These are phyloP conservation scores for Parastagonospora avenae DNA, from an alignment of 2,329 filamentous ascomycete species.

Conservation along the genomic window DNA sequence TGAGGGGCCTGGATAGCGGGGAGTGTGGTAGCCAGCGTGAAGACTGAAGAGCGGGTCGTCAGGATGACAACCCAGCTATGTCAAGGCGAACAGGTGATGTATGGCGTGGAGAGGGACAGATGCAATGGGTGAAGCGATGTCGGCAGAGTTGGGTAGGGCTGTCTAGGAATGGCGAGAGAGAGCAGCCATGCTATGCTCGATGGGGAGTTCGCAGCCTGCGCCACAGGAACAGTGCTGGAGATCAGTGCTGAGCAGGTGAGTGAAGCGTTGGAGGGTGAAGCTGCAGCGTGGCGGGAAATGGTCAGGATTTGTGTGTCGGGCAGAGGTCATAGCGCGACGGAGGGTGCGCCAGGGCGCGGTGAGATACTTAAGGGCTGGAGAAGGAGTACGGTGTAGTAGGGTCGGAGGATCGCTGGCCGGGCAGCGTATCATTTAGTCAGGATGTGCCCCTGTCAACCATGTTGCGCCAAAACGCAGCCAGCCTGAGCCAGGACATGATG, in stretches of 20 bases:
- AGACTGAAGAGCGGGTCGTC: slow-evolving; percentile 24
- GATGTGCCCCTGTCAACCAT: slow-evolving; percentile 27
- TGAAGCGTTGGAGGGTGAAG: slow-evolving; percentile 17
- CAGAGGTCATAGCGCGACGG: slow-evolving; percentile 19
- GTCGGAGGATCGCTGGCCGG: slow-evolving; percentile 30
- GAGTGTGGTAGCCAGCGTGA: slow-evolving; percentile 47
- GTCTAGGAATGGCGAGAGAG: slow-evolving; percentile 22
- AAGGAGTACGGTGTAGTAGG: slow-evolving; percentile 38
- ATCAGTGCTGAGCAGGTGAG: slow-evolving; percentile 3
- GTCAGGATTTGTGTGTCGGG: slow-evolving; percentile 17
- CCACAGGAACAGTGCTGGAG: slow-evolving; percentile 14
- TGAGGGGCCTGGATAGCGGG: slow-evolving; percentile 41
- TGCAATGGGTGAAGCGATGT: slow-evolving; percentile 2
- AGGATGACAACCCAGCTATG: slow-evolving; percentile 32
- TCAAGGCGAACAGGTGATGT: not conserved
- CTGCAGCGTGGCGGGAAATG: slow-evolving; percentile 7
- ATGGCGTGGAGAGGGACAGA: not conserved
- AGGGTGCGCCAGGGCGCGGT: slow-evolving; percentile 31
- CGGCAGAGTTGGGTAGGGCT: slow-evolving; percentile 10
- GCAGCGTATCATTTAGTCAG: slow-evolving; percentile 35
- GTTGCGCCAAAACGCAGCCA: slow-evolving; percentile 26
- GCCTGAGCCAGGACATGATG: slow-evolving; percentile 28
- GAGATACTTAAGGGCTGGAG: slow-evolving; percentile 29
- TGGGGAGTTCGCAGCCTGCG: slow-evolving; percentile 9
- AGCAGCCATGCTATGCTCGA: slow-evolving; percentile 19